Conservation (phyloP, 306 rosid species). For the Abrus precatorius region DNA sequence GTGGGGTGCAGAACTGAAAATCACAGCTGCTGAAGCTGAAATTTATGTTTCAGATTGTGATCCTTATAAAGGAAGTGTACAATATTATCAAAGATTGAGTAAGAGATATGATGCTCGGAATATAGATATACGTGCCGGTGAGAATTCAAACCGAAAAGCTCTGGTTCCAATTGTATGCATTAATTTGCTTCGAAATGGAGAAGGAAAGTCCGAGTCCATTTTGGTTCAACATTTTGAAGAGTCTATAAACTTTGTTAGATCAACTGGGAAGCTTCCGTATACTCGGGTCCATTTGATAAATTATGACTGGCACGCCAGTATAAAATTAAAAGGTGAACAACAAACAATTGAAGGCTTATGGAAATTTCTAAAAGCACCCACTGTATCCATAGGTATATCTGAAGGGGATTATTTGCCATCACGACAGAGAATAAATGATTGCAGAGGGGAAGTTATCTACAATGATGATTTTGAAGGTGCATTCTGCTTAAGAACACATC, state of each 20-base stretch:
- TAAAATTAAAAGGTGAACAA: constrained; percentile 88
- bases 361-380: constrained; percentile 86
- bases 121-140: constrained; percentile 60
- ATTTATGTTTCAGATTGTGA: constrained; percentile 88
- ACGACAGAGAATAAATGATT: constrained; percentile 78
- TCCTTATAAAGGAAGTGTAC: constrained; percentile 88
- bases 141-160: constrained; percentile 68
- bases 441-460: constrained; percentile 85
- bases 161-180: constrained; percentile 89
- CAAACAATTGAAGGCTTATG: constrained; percentile 94
- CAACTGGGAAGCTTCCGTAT: constrained; percentile 76
- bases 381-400: constrained; percentile 77
- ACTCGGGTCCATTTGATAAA: constrained; percentile 82
- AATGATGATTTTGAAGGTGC: constrained; percentile 83
- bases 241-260: constrained; percentile 80
- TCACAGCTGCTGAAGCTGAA: constrained; percentile 98
- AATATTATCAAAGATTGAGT: constrained; percentile 88
- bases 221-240: constrained; percentile 94
- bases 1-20: constrained; percentile 99
- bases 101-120: constrained; percentile 87
- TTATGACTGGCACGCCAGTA: constrained; percentile 97
- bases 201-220: constrained; percentile 93
- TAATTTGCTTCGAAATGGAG: constrained; percentile 91
- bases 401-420: constrained; percentile 98
- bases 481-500: constrained; percentile 90